Evolutionary conservation across 1,139 yeast species (phyloP).

Genomic region (Geotrichum candidum): DNA sequence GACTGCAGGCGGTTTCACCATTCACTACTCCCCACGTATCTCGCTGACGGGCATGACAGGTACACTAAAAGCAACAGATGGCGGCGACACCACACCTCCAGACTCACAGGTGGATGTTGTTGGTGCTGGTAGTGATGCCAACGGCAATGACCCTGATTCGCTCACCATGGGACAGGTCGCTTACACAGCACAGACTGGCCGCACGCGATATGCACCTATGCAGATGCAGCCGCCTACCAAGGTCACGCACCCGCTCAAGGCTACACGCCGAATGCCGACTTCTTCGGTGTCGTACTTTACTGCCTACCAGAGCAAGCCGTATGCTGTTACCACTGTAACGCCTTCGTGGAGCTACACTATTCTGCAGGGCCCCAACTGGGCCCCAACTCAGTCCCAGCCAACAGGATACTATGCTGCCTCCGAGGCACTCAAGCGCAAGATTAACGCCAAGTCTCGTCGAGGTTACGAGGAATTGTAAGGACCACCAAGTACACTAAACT

Average conservation of each 20-base stretch:
- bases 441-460: constrained; percentile 17
- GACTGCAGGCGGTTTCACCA: constrained; percentile 45
- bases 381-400: constrained; percentile 34
- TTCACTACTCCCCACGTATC: constrained; percentile 68
- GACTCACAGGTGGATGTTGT: constrained; percentile 19
- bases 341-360: constrained; percentile 78
- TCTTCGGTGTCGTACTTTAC: constrained; percentile 58
- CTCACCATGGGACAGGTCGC: constrained; percentile 40
- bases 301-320: constrained; percentile 29
- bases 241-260: constrained; percentile 42
- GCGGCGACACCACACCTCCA: constrained; percentile 43
- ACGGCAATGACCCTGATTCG: constrained; percentile 31
- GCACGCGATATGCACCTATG: constrained; percentile 80
- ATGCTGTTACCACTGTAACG: constrained; percentile 63
- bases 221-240: constrained; percentile 73
- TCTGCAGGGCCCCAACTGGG: constrained; percentile 57
- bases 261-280: constrained; percentile 41
- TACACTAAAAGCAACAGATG: constrained; percentile 38
- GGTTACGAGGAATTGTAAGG: constrained; percentile 15
- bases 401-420: constrained; percentile 28
- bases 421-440: constrained; percentile 18
- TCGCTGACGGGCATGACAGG: constrained; percentile 67
- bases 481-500: no score
- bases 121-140: constrained; percentile 31
- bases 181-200: constrained; percentile 72